phyloP scores from a whole-genome alignment of 2,329 filamentous ascomycete species.

The Elsinoe arachidis region DNA sequence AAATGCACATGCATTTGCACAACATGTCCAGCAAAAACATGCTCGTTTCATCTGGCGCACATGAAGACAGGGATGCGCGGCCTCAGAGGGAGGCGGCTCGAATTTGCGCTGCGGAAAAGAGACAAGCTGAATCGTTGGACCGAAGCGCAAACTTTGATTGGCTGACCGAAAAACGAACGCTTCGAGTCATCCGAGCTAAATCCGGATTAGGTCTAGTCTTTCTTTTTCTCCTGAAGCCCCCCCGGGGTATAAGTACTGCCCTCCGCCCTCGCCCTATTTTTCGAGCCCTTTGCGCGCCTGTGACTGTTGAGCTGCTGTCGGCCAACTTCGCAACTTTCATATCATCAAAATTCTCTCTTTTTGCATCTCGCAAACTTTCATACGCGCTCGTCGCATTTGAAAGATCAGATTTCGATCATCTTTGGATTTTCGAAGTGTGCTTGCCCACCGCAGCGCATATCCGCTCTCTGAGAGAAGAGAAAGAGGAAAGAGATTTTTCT shows the following conservation, averaged over 20 bases:
- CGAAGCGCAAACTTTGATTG: slow-evolving; percentile 9
- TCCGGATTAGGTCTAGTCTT: not conserved
- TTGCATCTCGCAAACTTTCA: slow-evolving; percentile 11
- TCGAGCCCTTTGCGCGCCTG: not conserved
- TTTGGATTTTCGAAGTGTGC: slow-evolving; percentile 4
- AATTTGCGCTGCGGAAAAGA: not conserved
- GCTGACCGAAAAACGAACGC: not conserved
- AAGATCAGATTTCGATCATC: slow-evolving; percentile 6
- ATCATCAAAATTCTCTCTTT: slow-evolving; percentile 4
- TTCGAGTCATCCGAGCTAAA: not conserved
- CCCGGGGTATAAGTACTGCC: slow-evolving; percentile 7
- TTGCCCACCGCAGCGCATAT: not conserved
- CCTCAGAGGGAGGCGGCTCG: not conserved
- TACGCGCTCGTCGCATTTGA: not conserved
- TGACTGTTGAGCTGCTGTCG: slow-evolving; percentile 12
- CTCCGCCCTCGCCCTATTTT: slow-evolving; percentile 3
- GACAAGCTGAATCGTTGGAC: slow-evolving; percentile 2
- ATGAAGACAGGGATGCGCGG: not conserved
- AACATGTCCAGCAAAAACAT: not conserved
- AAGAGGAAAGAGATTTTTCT: not conserved
- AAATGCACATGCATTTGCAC: not conserved
- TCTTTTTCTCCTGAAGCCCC: not conserved
- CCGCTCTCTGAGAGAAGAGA: slow-evolving; percentile 1
- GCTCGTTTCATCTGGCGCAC: not conserved
- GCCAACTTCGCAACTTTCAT: slow-evolving; percentile 7